Base-by-base conservation (phyloP, 805 yeast species). In the Maudiozyma turicensis region DNA sequence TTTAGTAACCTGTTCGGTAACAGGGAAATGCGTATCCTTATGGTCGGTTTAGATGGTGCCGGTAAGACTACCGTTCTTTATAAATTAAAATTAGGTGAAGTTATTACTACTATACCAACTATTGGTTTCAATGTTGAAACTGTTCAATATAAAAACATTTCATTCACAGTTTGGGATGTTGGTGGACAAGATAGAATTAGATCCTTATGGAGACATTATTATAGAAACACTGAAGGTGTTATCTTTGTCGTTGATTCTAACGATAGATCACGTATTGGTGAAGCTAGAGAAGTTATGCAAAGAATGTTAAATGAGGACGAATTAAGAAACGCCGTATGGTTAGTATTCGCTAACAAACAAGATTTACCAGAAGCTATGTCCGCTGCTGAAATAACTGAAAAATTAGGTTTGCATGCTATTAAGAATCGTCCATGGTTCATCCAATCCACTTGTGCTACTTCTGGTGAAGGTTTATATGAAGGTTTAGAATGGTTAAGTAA, bases 161-260 rank as follows among this genome's bases (percentile, higher is more conserved):
- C 95, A 44, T 89, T 89, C 76, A 88, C 96, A 52, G 96, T 89
- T 58, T 89, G 97, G 98, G 98, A 91, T 81, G 96, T 91, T 62
- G 98, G 98, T 86, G 98, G 98, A 81, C 98, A 91, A 78, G 96
- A 89, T 73, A 90, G 90, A 76, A 91, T 91, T 66, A 86, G 98
- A 77, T 96, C 98, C 54, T 78, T 91, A 72, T 91, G 98, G 98
- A 86, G 97, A 81, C 95, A 91, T 75, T 91, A 91, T 72, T 91
- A 82, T 86, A 96, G 91, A 76, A 91, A 91, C 80, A 89, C 98
- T 54, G 97, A 91, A 74, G 98, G 97, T 77, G 87, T 91, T 69
- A 91, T 91, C 71, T 91, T 90, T 70, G 98, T 91, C 57, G 96
- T 91, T 62, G 98, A 91, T 77, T 86, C 96, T 55, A 89, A 90